Evolutionary conservation across 2,329 filamentous ascomycete species (phyloP).

Genomic region (Tricladium varicosporioides): DNA sequence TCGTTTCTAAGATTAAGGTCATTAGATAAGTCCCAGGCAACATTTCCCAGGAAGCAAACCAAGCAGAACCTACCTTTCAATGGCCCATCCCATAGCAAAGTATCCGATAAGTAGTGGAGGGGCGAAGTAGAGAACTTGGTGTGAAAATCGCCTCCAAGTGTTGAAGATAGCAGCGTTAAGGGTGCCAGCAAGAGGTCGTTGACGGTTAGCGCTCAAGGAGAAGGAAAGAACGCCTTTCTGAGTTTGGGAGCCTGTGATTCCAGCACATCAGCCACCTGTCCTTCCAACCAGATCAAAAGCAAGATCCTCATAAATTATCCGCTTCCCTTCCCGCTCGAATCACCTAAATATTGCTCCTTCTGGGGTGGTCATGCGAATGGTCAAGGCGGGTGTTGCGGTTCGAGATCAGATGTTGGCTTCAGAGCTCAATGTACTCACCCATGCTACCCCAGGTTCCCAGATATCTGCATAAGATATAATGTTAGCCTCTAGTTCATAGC

Average conservation of each 20-base stretch:
- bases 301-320: background rate
- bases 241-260: constrained; percentile 50
- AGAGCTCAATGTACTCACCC: constrained; percentile 30
- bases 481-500: constrained; percentile 21
- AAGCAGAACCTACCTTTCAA: constrained; percentile 67
- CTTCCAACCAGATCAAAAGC: background rate
- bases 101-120: constrained; percentile 79
- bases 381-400: too few species aligned
- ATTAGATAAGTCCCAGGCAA: constrained; percentile 8
- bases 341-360: too few species aligned
- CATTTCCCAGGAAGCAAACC: background rate
- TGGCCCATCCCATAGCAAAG: constrained; percentile 85
- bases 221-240: constrained; percentile 69
- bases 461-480: constrained; percentile 25
- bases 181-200: constrained; percentile 79
- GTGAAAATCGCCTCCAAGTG: constrained; percentile 79
- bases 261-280: constrained; percentile 26
- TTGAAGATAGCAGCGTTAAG: constrained; percentile 89
- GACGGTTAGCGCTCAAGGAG: constrained; percentile 80
- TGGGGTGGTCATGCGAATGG: too few species aligned
- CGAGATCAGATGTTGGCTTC: too few species aligned
- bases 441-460: constrained; percentile 35
- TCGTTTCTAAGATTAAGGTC: constrained; percentile 57
- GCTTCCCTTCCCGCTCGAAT: too few species aligned
- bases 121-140: constrained; percentile 85